A percentile compares a stretch with the other conserved stretches of the same genome.
Evolutionary conservation across 2,329 filamentous ascomycete genomes (phyloP).

Genomic region (Scolecobasidium constrictum): DNA sequence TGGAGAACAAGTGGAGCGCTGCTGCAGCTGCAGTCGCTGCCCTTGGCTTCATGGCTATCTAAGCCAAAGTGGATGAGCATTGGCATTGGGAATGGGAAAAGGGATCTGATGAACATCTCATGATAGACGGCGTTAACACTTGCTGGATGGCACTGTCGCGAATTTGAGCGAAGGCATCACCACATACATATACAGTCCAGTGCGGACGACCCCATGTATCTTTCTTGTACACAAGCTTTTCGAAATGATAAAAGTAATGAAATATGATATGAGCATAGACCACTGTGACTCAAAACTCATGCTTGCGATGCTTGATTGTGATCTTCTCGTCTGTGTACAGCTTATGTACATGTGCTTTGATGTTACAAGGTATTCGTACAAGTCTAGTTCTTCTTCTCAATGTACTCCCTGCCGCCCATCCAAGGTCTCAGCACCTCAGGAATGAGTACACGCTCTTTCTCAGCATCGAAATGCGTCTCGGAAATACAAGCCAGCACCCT

Average conservation of each 20-base stretch:
- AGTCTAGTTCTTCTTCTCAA: slow-evolving; percentile 13
- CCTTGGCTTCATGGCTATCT: slow-evolving; percentile 1
- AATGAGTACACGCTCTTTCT: slow-evolving; percentile 54
- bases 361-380: neutral
- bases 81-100: neutral
- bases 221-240: neutral
- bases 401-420: slow-evolving; percentile 52
- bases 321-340: neutral
- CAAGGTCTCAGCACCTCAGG: slow-evolving; percentile 71
- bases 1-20: neutral
- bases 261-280: too few relatives aligned
- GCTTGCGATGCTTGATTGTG: neutral
- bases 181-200: neutral
- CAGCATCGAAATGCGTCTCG: slow-evolving; percentile 81
- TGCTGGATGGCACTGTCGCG: neutral
- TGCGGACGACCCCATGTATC: neutral
- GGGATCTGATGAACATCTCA: neutral
- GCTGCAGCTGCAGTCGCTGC: slow-evolving; percentile 2
- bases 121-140: neutral
- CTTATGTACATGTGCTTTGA: neutral
- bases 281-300: neutral
- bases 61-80: neutral
- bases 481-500: slow-evolving; percentile 79
- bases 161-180: neutral
- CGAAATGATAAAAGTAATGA: neutral